These are phyloP conservation scores for Fusarium tricinctum DNA, from an alignment of 2,329 filamentous ascomycete species.

Conservation along the genomic window DNA sequence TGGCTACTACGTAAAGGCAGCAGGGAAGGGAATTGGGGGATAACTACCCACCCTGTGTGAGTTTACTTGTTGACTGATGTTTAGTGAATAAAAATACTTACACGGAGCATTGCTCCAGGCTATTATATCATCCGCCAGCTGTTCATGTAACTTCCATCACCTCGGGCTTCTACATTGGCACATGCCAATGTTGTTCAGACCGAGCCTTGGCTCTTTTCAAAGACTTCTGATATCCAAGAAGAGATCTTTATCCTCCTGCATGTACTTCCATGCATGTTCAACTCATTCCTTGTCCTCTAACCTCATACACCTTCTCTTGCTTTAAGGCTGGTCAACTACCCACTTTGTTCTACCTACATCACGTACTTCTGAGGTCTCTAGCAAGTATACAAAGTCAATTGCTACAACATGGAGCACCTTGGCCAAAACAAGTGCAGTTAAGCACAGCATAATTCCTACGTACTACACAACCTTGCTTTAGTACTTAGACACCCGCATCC, in stretches of 20 bases:
- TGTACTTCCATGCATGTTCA: neutral
- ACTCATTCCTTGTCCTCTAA: conserved; percentile 3
- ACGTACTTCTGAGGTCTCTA: conserved; percentile 13
- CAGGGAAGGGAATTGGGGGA: conserved; percentile 4
- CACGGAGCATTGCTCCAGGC: neutral
- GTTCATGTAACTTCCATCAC: conserved; percentile 15
- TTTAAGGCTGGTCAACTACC: conserved; percentile 17
- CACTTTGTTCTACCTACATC: conserved; percentile 28
- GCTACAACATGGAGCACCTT: conserved; percentile 1
- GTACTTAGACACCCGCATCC: conserved; percentile 10
- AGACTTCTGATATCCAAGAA: conserved; percentile 9
- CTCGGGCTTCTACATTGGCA: conserved; percentile 28
- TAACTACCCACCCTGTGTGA: conserved; percentile 34
- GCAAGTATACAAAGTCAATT: conserved; percentile 12
- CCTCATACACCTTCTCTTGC: conserved; percentile 30
- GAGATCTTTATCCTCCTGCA: conserved; percentile 18
- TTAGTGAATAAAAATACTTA: neutral
- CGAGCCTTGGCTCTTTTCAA: conserved; percentile 11
- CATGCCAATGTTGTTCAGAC: conserved; percentile 21
- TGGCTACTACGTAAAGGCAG: conserved; percentile 7
- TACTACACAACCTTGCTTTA: neutral
- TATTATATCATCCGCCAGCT: conserved; percentile 26
- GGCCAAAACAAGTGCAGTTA: neutral
- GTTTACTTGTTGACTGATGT: neutral
- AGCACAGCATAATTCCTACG: conserved; percentile 7